Conservation (phyloP, 805 yeast species). For the Yamadazyma paraphyllophila region DNA sequence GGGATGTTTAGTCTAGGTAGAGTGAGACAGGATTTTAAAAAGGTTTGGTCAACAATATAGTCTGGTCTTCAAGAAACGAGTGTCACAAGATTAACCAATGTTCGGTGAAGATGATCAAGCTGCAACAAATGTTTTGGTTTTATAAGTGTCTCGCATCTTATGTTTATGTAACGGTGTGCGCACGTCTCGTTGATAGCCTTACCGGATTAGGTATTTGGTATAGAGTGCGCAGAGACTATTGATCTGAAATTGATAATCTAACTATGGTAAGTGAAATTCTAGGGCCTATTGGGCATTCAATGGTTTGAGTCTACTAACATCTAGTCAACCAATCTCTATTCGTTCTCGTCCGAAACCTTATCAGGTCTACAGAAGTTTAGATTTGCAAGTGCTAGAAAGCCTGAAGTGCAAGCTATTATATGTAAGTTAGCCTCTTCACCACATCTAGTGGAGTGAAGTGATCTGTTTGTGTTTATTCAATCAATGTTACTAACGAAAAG, state of each 20-base stretch:
- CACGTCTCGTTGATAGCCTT: slow-evolving; percentile 2
- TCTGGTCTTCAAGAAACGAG: neutral
- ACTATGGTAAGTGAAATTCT: slow-evolving; percentile 1
- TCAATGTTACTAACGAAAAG: slow-evolving; percentile 20
- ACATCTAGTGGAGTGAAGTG: neutral
- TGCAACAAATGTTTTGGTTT: slow-evolving; percentile 9
- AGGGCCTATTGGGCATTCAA: neutral
- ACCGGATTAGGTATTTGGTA: slow-evolving; percentile 7
- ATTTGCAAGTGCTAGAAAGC: slow-evolving; percentile 64
- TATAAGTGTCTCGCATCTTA: slow-evolving; percentile 3
- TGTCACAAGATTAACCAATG: slow-evolving; percentile 1
- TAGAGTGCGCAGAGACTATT: neutral
- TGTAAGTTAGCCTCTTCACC: slow-evolving; percentile 35
- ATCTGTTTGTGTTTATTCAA: neutral
- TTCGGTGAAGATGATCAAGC: neutral
- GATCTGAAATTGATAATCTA: slow-evolving; percentile 1
- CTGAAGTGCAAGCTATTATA: slow-evolving; percentile 58
- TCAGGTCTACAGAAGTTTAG: slow-evolving; percentile 68
- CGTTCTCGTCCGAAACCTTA: slow-evolving; percentile 60
- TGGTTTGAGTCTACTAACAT: neutral
- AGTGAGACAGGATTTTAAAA: no score
- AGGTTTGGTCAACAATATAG: no score
- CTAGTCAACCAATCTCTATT: slow-evolving; percentile 44
- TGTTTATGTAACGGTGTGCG: slow-evolving; percentile 12
- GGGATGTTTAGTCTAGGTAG: neutral